Evolutionary conservation across 2,329 filamentous ascomycete genomes (phyloP), one percentile per base, ranked within the genome.

Genomic region (Trichophaea hybrida): DNA sequence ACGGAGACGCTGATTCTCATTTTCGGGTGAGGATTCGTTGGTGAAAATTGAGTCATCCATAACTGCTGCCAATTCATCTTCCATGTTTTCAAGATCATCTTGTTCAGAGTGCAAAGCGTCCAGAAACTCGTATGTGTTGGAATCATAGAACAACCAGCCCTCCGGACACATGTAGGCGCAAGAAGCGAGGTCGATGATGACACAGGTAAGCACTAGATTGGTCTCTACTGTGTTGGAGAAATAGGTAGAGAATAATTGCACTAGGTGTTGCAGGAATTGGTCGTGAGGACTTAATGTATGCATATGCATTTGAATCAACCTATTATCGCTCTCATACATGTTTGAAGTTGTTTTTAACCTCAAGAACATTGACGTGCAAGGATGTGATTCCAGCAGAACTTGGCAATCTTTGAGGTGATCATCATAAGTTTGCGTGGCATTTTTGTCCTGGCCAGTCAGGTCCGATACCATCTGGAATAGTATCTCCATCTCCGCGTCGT

Each of bases 191-290:
- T 88, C 85, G 33, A 94, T 80, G 48, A 97, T 76, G 0, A 86
- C 80, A 68, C 94, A 87, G 0, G 91, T 97, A 1, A 96, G 76
- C 0, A 85, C 86, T 2, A 98, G 75, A 67, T 98, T 98, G 2
- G 86, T 90, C 67, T 96, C 88, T 2, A 97, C 83, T 2, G 88
- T 84, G 68, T 98, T 98, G 4, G 87, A 79, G 67, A 96, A 88
- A 69, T 97, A 98, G 0, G 78, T 83, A 49, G 84, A 79, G 8
- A 98, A 73, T 6, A 91, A 77, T 48, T 85, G 83, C 7, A 86
- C 74, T 1, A 86, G 75, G 6, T 86, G 81, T 70, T 80, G 81
- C 51, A 83, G 76, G 38, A 83, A 77, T 48, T 78, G 82, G 65
- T 83, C 83, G 58, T 81, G 80, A 1, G 76, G 77, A 57, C 78